Base-by-base conservation (phyloP, 768 basidiomycete genomes). In the Solioccasus polychromus region DNA sequence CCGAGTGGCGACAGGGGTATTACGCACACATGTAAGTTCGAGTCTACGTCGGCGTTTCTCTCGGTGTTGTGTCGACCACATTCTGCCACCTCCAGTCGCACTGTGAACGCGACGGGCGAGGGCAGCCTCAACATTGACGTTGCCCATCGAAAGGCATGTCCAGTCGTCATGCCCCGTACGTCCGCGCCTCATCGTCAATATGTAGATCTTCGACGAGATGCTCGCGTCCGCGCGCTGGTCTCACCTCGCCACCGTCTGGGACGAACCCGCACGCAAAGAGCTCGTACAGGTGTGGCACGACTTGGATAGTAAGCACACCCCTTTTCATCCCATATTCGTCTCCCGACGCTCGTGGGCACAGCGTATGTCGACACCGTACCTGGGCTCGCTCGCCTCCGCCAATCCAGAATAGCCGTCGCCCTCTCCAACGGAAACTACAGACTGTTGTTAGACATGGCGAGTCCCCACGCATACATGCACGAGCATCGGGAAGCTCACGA, bases 391-490 rank as follows among this genome's bases (percentile, higher is more conserved):
- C 67, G 66, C 4, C 60, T 86, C 39, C 80, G 79, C 67, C 71
- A 78, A 38, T 58, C 74, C 6, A 59, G 59, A 0, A 70, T 82
- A 39, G 72, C 84, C 10, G 71, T 71, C 2, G 70, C 77, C 3
- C 64, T 86, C 0, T 84, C 83, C 0, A 86, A 86, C 48, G 84
- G 82, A 8, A 86, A 79, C 53, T 68, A 83, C 31, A 68, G 77
- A 15, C 64, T 84, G 5, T 68, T 85, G 3, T 62, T 80, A 0
- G 81, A 85, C 54, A 74, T 85, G 79, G 83, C 80, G 19, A 51
- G 54, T 23, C 20, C n/a, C n/a, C n/a, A n/a, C n/a, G n/a, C n/a
- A n/a, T n/a, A n/a, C n/a, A n/a, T n/a, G n/a, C n/a, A n/a, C n/a
- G n/a, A n/a, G n/a, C n/a, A n/a, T n/a, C n/a, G n/a, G n/a, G n/a